These are phyloP conservation scores for Metschnikowia colocasiae DNA, from an alignment of 805 yeast species.

Conservation along the genomic window DNA sequence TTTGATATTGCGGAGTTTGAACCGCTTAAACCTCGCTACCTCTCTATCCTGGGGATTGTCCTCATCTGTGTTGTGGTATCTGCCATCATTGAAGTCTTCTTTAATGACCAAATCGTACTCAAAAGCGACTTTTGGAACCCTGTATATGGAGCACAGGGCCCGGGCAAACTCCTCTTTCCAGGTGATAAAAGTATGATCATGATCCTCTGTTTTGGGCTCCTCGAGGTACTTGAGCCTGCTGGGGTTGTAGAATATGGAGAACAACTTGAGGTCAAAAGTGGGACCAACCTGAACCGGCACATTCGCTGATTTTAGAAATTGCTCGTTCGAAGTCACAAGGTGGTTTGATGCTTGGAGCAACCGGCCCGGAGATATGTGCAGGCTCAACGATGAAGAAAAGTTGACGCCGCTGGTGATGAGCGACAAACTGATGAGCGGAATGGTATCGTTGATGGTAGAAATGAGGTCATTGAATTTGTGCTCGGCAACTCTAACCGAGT, in stretches of 20 bases:
- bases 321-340: conserved; percentile 39
- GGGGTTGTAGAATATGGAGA: conserved; percentile 60
- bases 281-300: conserved; percentile 51
- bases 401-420: conserved; percentile 67
- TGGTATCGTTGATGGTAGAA: conserved; percentile 57
- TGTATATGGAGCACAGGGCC: conserved; percentile 41
- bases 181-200: conserved; percentile 33
- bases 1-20: conserved; percentile 41
- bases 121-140: conserved; percentile 28
- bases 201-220: conserved; percentile 4
- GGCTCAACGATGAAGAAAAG: conserved; percentile 46
- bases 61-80: conserved; percentile 61
- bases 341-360: conserved; percentile 58
- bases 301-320: neutral
- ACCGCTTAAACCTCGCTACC: conserved; percentile 26
- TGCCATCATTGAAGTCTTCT: conserved; percentile 64
- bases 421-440: conserved; percentile 65
- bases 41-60: conserved; percentile 20
- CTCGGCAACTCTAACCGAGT: conserved; percentile 46
- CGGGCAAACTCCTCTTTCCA: conserved; percentile 76
- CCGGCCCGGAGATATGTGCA: conserved; percentile 59
- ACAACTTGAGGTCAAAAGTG: conserved; percentile 51
- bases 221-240: conserved; percentile 36
- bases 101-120: conserved; percentile 44
- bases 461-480: conserved; percentile 46